Base-by-base conservation (phyloP, 2,329 filamentous ascomycete species). In the Herpotrichia juniperi region DNA sequence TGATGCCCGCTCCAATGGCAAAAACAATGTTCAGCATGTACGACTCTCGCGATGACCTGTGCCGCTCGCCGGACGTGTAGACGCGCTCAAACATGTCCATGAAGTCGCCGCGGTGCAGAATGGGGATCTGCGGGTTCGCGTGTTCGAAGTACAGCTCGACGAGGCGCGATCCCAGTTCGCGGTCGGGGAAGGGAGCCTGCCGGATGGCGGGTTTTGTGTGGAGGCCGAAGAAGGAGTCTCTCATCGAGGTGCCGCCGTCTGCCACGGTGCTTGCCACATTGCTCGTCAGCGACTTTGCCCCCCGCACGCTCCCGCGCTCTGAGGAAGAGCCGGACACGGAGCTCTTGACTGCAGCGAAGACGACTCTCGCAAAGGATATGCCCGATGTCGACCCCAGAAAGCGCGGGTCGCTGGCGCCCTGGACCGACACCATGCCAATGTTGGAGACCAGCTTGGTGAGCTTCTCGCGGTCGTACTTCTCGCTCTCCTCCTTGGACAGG, bases 1-100 rank as follows among this genome's bases (percentile, higher is more conserved):
- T 96, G 63, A 97, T 96, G 16, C 92, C 93, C 16, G 90, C 89
- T 6, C 94, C 94, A 64, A 97, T 97, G 12, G 93, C 93, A 76
- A 96, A 97, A 21, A 97, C 93, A 75, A 97, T 97, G 74, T 97
- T 97, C 57, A 97, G 81, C 77, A 96, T 85, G 75, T 97, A 97
- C n/a, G 94, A 81, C 73, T 96, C 92, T 48, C 89, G 83, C 4
- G 91, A 84, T 1, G 88, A 89, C 22, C 89, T 83, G 47, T 84
- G 81, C 52, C 85, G 83, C 42, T 84, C 81, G 17, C 88, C 84
- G 0, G 84, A 83, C 4, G 84, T 81, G 72, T 96, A 97, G 0
- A 91, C 90, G 40, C 85, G 84, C 48, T 96, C 88, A 69, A 97
- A 90, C 76, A 96, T 86, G 40, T 88, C 83, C 87, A 92, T 91